phyloP scores from a whole-genome alignment of 129 eudicot genomes.

The Erigeron canadensis region DNA sequence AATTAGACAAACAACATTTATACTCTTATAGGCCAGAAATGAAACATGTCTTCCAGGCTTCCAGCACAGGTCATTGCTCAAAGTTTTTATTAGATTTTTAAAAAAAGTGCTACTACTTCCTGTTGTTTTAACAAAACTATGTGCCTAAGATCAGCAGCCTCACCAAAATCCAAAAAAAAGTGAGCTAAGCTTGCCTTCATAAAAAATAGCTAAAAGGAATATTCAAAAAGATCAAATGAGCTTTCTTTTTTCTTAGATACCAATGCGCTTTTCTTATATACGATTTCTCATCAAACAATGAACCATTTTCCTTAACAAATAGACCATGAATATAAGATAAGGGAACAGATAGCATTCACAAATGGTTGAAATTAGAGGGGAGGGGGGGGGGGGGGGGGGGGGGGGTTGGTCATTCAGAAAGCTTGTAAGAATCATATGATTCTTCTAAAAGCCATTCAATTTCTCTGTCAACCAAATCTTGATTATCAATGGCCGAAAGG shows the following conservation, averaged over 20 bases:
- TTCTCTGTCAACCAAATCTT: slow-evolving; percentile 2
- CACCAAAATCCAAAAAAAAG: neutral
- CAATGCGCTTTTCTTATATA: neutral
- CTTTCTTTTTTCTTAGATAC: neutral
- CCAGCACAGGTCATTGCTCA: neutral
- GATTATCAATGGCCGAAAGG: neutral
- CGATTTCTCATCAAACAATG: neutral
- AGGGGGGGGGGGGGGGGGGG: neutral
- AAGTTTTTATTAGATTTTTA: neutral
- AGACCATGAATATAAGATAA: neutral
- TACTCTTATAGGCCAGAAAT: too few species aligned
- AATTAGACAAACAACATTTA: too few species aligned
- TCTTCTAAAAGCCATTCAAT: slow-evolving; percentile 1
- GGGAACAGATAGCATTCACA: neutral
- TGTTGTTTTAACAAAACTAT: neutral
- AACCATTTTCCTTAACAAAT: neutral
- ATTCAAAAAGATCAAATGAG: neutral
- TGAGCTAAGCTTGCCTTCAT: neutral
- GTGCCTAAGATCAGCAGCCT: neutral
- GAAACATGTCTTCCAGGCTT: neutral
- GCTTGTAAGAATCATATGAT: neutral
- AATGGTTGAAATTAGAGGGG: neutral
- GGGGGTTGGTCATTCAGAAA: neutral
- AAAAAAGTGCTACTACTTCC: neutral
- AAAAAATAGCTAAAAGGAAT: neutral